These are phyloP conservation scores for Jackrogersella minutella DNA, from an alignment of 495 filamentous ascomycete genomes.

Conservation along the genomic window DNA sequence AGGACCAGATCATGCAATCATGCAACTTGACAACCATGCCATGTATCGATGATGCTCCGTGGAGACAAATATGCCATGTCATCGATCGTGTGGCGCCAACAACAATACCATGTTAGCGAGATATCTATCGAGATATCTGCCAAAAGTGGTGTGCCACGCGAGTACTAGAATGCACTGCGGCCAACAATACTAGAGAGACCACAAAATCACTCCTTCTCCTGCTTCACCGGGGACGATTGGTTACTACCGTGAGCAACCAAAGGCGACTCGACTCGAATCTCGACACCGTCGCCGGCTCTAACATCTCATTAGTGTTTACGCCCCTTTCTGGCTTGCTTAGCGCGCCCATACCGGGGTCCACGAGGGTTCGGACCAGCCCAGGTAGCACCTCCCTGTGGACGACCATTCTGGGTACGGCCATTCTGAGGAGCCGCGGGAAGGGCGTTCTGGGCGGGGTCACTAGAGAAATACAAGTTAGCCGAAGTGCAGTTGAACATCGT, in stretches of 20 bases:
- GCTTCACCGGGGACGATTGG: conserved; percentile 59
- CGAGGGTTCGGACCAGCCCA: neutral
- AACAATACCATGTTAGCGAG: neutral
- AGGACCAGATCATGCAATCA: neutral
- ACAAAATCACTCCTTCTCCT: conserved; percentile 48
- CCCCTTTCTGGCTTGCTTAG: neutral
- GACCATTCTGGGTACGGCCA: neutral
- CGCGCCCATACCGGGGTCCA: conserved; percentile 15
- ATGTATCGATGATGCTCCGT: neutral
- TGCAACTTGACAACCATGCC: neutral
- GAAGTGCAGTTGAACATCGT: neutral
- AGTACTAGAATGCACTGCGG: neutral
- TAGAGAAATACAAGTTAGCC: conserved; percentile 11
- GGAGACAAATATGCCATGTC: neutral
- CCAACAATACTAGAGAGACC: neutral
- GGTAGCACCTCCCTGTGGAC: neutral
- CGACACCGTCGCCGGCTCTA: conserved; percentile 54
- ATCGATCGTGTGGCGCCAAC: neutral
- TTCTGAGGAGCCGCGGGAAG: neutral
- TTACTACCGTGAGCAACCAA: conserved; percentile 58
- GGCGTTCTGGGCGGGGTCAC: neutral
- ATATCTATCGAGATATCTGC: neutral
- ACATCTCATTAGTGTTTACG: conserved; percentile 14
- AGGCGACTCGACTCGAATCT: conserved; percentile 60
- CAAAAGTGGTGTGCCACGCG: neutral